Evolutionary conservation across 2,329 filamentous ascomycete genomes (phyloP).

Genomic region (Neofusicoccum ribis): DNA sequence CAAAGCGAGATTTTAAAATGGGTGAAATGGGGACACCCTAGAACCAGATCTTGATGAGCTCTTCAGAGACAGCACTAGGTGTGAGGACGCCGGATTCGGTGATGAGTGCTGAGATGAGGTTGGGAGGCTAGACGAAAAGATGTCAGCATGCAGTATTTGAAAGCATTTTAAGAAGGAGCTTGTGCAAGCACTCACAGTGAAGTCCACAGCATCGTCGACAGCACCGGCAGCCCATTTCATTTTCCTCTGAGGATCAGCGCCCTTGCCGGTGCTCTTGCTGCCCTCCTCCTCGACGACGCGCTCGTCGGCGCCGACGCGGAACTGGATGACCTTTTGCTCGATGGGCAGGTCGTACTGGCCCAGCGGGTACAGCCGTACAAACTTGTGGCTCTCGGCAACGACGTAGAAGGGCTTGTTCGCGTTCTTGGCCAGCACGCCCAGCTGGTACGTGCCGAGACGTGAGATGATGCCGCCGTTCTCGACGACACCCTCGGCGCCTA

Average conservation of each 20-base stretch:
- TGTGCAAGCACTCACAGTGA: constrained; percentile 55
- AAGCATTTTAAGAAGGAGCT: too few relatives aligned
- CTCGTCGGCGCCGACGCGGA: constrained; percentile 56
- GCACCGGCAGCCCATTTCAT: constrained; percentile 24
- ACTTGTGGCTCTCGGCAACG: constrained; percentile 94
- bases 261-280: constrained; percentile 16
- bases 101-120: constrained; percentile 70
- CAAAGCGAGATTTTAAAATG: not conserved
- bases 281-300: constrained; percentile 16
- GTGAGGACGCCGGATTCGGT: constrained; percentile 74
- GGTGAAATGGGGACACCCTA: constrained; percentile 24
- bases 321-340: constrained; percentile 75
- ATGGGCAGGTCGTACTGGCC: constrained; percentile 80
- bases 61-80: constrained; percentile 68
- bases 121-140: constrained; percentile 57
- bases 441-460: constrained; percentile 81
- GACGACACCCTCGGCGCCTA: constrained; percentile 79
- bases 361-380: constrained; percentile 82
- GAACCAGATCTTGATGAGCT: constrained; percentile 65
- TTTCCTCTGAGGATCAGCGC: constrained; percentile 9
- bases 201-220: constrained; percentile 62
- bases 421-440: constrained; percentile 75
- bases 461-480: constrained; percentile 93
- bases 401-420: constrained; percentile 82
- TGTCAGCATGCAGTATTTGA: not conserved